These are phyloP conservation scores for Salix udensis DNA, from an alignment of 345 rosid species.

Conservation along the genomic window DNA sequence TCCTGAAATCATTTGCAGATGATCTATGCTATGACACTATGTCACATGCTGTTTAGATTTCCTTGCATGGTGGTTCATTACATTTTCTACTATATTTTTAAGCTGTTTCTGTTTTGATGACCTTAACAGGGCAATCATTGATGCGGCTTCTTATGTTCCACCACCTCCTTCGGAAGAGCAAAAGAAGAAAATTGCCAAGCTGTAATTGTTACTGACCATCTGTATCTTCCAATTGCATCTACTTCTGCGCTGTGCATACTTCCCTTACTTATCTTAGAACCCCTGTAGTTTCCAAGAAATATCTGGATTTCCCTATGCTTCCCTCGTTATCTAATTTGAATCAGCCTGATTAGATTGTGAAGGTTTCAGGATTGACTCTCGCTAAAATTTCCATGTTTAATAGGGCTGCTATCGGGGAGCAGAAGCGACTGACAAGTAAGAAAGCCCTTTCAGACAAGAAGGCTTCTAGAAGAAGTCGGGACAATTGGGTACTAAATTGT, in stretches of 20 bases:
- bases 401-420: constrained; percentile 87
- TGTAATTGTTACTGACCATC: constrained; percentile 38
- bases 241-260: constrained; percentile 3
- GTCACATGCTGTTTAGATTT: background rate
- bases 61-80: background rate
- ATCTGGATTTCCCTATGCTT: background rate
- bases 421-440: constrained; percentile 70
- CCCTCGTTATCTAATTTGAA: background rate
- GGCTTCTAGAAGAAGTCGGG: constrained; percentile 71
- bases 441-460: constrained; percentile 77
- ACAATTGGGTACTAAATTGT: constrained; percentile 63
- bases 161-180: constrained; percentile 99
- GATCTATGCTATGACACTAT: background rate
- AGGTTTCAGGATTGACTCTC: background rate
- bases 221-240: background rate
- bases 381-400: constrained; percentile 8
- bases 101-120: constrained; percentile 9
- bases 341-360: background rate
- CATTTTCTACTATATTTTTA: background rate
- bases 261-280: background rate
- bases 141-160: constrained; percentile 88
- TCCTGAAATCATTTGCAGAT: background rate
- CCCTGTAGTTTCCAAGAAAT: background rate
- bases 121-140: constrained; percentile 72
- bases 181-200: constrained; percentile 80